Evolutionary conservation across 169 alveolate genomes (phyloP), one percentile per base, ranked within the genome.

Genomic region (Eimeria brunetti): DNA sequence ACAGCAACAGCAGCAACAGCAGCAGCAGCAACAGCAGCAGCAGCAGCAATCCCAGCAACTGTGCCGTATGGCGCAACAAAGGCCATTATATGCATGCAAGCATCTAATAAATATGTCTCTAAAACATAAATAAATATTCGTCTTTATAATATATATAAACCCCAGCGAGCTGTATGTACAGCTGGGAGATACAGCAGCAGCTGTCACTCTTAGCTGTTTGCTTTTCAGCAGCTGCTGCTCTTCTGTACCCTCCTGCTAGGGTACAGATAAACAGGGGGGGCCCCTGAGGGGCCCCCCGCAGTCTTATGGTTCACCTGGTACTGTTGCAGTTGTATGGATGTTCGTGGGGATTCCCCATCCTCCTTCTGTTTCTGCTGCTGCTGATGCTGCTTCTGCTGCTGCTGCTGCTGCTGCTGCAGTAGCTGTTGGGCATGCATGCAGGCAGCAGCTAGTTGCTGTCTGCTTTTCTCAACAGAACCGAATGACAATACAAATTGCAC

Each of bases 1-100:
- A 51, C 83, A 38, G 83, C 83, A 73, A 2, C 83, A 18, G 24
- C 83, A 33, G 83, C 83, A 73, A 20, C 80, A 69, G 80, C 83
- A 73, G 53, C 83, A 73, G 53, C 83, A 73, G 53, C 83, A 38
- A 18, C 33, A 24, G 83, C 64, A 56, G 80, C 80, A 69, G 46
- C 49, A 69, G 80, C 49, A 30, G 80, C 80, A n/a, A 60, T 12
- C 69, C 69, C 20, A 4, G 69, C 69, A 0, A 14, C 30, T 60
- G 30, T 18, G 20, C n/a, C 12, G 18, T 56, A 69, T 69, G 27
- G 27, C 44, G 80, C 27, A 60, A 60, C 20, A 1, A 6, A 0
- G 69, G 20, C 20, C 69, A n/a, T 60, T 18, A 60, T 9, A 60
- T 22, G 69, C 33, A 60, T 16, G 41, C 44, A 64, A 22, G n/a